Conservation (phyloP, 108 stramenopile species). For the Nannochloropsis oceanica region DNA sequence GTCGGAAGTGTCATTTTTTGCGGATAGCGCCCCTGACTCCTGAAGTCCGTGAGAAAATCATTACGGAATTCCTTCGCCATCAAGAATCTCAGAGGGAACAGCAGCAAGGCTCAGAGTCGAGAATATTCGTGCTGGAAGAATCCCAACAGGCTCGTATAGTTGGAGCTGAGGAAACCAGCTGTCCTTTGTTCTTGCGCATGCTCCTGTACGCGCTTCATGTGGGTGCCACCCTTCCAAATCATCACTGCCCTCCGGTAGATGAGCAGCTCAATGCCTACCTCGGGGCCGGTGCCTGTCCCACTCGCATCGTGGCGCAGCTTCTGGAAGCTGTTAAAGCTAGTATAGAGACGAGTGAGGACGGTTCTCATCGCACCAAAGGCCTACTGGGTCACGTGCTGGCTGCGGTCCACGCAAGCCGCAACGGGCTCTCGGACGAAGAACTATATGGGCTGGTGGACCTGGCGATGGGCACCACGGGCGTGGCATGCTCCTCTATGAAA, state of each 20-base stretch:
- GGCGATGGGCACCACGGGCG: neutral
- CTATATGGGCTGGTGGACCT: conserved; percentile 22
- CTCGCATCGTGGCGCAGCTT: neutral
- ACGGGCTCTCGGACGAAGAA: conserved; percentile 23
- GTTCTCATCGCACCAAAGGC: neutral
- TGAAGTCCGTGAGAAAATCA: neutral
- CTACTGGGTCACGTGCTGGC: conserved; percentile 7
- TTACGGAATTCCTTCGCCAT: neutral
- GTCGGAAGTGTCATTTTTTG: conserved; percentile 16
- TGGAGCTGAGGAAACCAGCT: neutral
- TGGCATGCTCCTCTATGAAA: neutral
- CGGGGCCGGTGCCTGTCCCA: neutral
- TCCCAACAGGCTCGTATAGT: conserved; percentile 15
- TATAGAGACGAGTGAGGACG: neutral
- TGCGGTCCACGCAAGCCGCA: conserved; percentile 12
- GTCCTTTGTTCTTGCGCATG: conserved; percentile 29
- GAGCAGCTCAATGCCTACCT: conserved; percentile 25
- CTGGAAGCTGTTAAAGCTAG: neutral
- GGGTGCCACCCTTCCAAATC: neutral
- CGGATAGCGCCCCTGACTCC: conserved; percentile 12
- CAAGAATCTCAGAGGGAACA: neutral
- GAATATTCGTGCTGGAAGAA: conserved; percentile 4
- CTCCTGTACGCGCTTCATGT: conserved; percentile 28
- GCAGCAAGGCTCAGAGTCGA: neutral
- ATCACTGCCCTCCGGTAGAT: conserved; percentile 2